Conservation (phyloP, 2,329 filamentous ascomycete species). For the Aureobasidium sp. region DNA sequence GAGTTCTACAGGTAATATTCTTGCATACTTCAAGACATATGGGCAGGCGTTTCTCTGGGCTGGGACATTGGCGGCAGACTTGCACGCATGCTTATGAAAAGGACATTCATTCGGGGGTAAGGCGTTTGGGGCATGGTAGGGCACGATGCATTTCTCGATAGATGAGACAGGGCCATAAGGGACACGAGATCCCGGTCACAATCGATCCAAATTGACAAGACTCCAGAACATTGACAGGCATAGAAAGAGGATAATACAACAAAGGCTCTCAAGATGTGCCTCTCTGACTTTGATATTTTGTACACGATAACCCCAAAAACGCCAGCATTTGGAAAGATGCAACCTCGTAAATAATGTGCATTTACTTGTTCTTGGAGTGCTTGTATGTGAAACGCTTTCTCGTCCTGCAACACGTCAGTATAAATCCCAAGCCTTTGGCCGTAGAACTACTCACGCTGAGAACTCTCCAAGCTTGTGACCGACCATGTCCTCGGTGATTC, state of each 20-base stretch:
- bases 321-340: neutral
- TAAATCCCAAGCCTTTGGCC: neutral
- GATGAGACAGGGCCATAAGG: neutral
- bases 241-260: neutral
- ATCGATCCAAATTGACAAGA: neutral
- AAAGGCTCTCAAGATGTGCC: neutral
- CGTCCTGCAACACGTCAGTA: conserved; percentile 40
- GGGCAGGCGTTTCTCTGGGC: neutral
- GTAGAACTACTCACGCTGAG: conserved; percentile 56
- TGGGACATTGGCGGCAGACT: neutral
- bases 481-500: conserved; percentile 91
- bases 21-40: neutral
- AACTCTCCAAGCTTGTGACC: conserved; percentile 94
- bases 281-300: neutral
- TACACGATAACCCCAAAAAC: neutral
- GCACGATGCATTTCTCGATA: neutral
- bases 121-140: neutral
- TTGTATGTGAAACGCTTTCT: conserved; percentile 61
- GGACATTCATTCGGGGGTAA: neutral
- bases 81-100: conserved; percentile 1
- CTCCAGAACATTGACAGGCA: neutral
- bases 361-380: conserved; percentile 60
- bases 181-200: neutral
- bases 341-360: neutral
- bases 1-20: conserved; percentile 83